phyloP scores from a whole-genome alignment of 305 asterid genomes.

The Vinca major region DNA sequence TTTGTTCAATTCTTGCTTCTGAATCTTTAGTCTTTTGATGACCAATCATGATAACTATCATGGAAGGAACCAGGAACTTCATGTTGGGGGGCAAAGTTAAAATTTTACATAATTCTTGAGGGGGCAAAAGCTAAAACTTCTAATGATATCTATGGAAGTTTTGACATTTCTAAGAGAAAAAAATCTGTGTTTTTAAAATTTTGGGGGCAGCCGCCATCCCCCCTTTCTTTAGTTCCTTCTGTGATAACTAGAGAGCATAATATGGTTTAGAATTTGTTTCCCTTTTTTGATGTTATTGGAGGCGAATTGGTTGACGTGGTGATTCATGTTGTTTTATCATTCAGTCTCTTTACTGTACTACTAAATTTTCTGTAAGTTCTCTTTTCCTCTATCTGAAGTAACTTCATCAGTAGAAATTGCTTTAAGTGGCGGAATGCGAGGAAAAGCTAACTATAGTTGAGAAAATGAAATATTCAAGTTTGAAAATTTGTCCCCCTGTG shows the following conservation, averaged over 20 bases:
- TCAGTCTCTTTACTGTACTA: not conserved
- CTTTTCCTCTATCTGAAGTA: not conserved
- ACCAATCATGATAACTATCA: too few species aligned
- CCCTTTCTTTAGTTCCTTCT: not conserved
- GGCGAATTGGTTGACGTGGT: not conserved
- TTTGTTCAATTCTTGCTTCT: not conserved
- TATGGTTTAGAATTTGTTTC: not conserved
- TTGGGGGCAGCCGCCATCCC: not conserved
- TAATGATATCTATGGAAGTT: too few species aligned
- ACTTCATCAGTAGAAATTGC: not conserved
- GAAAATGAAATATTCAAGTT: not conserved
- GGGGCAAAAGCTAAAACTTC: too few species aligned
- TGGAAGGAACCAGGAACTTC: too few species aligned
- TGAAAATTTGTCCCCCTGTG: not conserved
- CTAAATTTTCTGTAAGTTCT: not conserved
- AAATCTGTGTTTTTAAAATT: too few species aligned
- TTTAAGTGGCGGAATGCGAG: not conserved
- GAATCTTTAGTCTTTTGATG: not conserved
- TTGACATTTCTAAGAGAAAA: too few species aligned
- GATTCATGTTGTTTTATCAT: too few species aligned
- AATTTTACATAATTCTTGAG: too few species aligned
- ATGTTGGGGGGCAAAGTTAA: too few species aligned
- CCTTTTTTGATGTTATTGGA: not conserved
- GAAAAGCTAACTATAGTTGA: not conserved
- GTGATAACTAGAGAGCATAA: not conserved